Evolutionary conservation across 352 stramenopile species (phyloP).

Genomic region (Pythium grandisporangium): DNA sequence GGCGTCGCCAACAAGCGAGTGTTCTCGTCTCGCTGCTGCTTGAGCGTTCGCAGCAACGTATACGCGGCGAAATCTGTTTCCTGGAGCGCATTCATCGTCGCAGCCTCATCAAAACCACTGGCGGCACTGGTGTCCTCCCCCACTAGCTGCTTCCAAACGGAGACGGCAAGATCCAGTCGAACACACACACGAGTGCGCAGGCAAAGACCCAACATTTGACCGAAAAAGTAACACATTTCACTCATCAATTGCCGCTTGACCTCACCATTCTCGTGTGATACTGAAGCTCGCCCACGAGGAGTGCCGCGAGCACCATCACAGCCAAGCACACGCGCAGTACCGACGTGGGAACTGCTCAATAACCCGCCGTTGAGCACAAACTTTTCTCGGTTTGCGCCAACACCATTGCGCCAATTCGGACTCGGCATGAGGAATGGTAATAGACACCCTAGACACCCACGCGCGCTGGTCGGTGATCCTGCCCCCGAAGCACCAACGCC

Average conservation of each 20-base stretch:
- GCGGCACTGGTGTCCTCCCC: no score
- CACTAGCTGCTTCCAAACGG: conserved; percentile 69
- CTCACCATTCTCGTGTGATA: conserved; percentile 21
- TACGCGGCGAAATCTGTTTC: conserved; percentile 58
- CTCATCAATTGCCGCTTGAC: conserved; percentile 50
- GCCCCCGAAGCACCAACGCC: conserved; percentile 6
- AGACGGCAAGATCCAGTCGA: conserved; percentile 56
- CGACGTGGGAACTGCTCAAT: conserved; percentile 1
- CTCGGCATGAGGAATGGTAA: conserved; percentile 82
- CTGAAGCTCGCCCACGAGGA: no score
- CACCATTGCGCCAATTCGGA: conserved; percentile 79
- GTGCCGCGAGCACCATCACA: no score
- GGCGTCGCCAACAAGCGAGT: no score
- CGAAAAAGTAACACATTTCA: conserved; percentile 87
- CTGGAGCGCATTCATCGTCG: conserved; percentile 33
- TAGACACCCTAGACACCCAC: conserved; percentile 38
- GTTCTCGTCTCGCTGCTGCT: conserved; percentile 16
- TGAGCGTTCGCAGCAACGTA: conserved; percentile 41
- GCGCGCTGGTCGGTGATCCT: background rate
- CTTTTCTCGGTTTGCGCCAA: conserved; percentile 72
- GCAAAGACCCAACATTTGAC: conserved; percentile 85
- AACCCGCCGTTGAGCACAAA: conserved; percentile 69
- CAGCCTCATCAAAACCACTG: conserved; percentile 19
- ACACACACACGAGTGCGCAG: conserved; percentile 75
- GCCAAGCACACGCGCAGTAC: conserved; percentile 5